phyloP scores from a whole-genome alignment of 768 basidiomycete species.

The Xerocomellus chrysenteron region DNA sequence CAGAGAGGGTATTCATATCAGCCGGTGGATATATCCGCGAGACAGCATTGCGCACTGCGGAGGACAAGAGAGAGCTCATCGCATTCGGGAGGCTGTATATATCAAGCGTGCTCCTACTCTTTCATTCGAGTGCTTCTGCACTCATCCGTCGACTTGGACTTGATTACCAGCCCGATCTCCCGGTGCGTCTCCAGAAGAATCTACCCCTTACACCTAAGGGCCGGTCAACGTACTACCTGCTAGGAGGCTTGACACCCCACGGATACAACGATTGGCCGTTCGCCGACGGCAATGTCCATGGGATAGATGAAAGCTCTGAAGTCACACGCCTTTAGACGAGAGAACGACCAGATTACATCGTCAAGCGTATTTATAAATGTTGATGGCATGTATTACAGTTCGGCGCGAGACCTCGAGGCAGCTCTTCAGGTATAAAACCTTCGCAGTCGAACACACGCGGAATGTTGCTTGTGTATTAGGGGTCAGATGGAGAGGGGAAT shows the following conservation, averaged over 20 bases:
- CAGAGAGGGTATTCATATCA: too few species aligned
- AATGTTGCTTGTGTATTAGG: too few species aligned
- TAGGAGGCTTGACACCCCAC: constrained; percentile 17
- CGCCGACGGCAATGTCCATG: constrained; percentile 4
- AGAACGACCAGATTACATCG: too few species aligned
- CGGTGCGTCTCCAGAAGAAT: constrained; percentile 18
- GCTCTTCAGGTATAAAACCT: too few species aligned
- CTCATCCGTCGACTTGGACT: too few species aligned
- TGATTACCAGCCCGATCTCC: constrained; percentile 27
- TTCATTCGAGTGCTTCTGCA: not conserved
- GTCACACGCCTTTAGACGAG: not conserved
- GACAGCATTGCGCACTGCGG: too few species aligned
- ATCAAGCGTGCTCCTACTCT: not conserved
- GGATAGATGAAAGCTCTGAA: not conserved
- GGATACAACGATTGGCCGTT: constrained; percentile 34
- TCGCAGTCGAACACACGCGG: too few species aligned
- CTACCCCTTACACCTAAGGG: constrained; percentile 18
- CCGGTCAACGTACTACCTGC: constrained; percentile 24
- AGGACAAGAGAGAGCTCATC: not conserved
- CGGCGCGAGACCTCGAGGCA: too few species aligned
- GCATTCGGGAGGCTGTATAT: not conserved
- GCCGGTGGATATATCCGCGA: too few species aligned
- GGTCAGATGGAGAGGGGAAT: too few species aligned
- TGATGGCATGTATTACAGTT: too few species aligned
- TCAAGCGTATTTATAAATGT: too few species aligned